phyloP scores from a whole-genome alignment of 2,329 filamentous ascomycete species.

The Beauveria sp. region DNA sequence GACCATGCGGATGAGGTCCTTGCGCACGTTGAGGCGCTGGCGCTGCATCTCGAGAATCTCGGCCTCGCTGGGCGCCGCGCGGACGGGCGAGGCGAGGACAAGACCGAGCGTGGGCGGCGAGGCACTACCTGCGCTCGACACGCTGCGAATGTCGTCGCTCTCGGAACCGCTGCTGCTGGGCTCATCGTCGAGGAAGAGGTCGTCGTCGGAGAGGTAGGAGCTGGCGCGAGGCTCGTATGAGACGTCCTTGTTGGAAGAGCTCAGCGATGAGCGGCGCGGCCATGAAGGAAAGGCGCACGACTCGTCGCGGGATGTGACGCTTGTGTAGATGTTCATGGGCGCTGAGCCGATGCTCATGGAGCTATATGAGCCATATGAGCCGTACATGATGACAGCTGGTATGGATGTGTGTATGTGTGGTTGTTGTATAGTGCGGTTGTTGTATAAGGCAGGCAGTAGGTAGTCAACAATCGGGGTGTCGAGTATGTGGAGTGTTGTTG shows the following conservation, averaged over 20 bases:
- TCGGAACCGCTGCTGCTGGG: conserved; percentile 42
- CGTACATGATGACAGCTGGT: conserved; percentile 34
- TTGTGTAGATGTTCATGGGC: conserved; percentile 38
- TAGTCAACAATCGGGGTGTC: background rate
- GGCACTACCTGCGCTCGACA: conserved; percentile 36
- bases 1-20: conserved; percentile 43
- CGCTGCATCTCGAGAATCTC: conserved; percentile 44
- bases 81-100: conserved; percentile 23
- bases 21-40: conserved; percentile 42
- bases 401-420: conserved; percentile 15
- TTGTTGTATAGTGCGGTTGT: background rate
- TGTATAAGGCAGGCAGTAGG: background rate
- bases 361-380: conserved; percentile 44
- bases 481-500: background rate
- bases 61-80: conserved; percentile 31
- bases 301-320: conserved; percentile 33
- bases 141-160: conserved; percentile 36
- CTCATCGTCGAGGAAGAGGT: conserved; percentile 41
- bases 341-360: conserved; percentile 35
- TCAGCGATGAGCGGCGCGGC: conserved; percentile 47
- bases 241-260: conserved; percentile 31
- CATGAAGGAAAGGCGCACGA: conserved; percentile 52
- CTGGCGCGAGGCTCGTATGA: conserved; percentile 36
- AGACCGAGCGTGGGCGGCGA: conserved; percentile 23
- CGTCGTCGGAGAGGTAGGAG: conserved; percentile 56